Percentiles rank a stretch among this genome's conserved stretches.
These are phyloP conservation scores for Orychophragmus violaceus DNA, from an alignment of 345 rosid genomes.

Conservation along the genomic window DNA sequence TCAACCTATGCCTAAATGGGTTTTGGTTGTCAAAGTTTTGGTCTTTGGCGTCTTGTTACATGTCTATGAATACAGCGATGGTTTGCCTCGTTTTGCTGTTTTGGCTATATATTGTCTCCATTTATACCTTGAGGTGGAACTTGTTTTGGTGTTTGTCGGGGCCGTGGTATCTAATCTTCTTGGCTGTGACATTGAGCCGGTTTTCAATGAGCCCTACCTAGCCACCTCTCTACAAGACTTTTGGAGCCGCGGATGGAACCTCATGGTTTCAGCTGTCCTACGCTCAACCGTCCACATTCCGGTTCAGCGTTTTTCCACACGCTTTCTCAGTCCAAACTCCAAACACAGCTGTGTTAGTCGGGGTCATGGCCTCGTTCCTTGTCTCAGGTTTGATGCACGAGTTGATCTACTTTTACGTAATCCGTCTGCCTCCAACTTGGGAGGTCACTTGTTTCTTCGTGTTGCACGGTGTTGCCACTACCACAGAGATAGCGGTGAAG, in stretches of 20 bases:
- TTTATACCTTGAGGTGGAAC: constrained; percentile 43
- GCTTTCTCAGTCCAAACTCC: constrained; percentile 7
- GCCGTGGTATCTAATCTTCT: constrained; percentile 41
- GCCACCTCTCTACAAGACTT: constrained; percentile 76
- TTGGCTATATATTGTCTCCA: constrained; percentile 36
- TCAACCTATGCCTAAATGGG: constrained; percentile 20
- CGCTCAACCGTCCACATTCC: constrained; percentile 53
- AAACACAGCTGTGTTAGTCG: constrained; percentile 30
- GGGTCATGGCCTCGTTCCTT: constrained; percentile 40
- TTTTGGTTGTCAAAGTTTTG: constrained; percentile 33
- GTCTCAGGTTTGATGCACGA: constrained; percentile 79
- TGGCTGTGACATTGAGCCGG: constrained; percentile 57
- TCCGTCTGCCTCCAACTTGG: constrained; percentile 55
- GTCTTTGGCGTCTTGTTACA: constrained; percentile 29
- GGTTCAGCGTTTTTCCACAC: constrained; percentile 16
- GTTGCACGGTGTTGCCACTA: constrained; percentile 48
- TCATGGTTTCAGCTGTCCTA: constrained; percentile 50
- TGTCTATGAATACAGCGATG: constrained; percentile 30
- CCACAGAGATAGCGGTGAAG: constrained; percentile 44
- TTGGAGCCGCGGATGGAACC: constrained; percentile 81
- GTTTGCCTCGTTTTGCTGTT: constrained; percentile 28
- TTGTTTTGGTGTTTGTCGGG: constrained; percentile 28
- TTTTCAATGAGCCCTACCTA: constrained; percentile 55
- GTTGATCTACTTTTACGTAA: constrained; percentile 39
- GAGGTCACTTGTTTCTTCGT: constrained; percentile 67